Base-by-base conservation (phyloP, 441 rosid genomes). In the Jatropha multifida region DNA sequence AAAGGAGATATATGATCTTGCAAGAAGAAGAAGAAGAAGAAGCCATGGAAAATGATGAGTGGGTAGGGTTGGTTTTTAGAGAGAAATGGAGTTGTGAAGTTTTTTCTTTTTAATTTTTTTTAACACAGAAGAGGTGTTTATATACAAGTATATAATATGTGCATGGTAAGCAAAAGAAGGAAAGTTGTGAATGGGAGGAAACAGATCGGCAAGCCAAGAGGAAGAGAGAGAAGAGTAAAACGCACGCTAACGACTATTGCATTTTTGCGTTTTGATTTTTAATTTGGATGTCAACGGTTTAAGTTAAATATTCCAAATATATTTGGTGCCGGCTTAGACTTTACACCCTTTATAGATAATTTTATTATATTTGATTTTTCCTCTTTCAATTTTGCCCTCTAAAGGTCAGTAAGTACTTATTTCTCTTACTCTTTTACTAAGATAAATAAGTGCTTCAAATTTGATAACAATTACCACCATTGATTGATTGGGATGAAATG, bases 181-280 rank as follows among this genome's bases (percentile, higher is more conserved):
- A 67, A 85, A 83, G 72, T 77, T 59, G 74, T 37, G 67, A 74
- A 23, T 65, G 23, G 54, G 7, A 74, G 84, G 89, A 80, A 80
- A 79, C 64, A 49, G 74, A 32, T 32, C 32, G 32, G 32, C 32
- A 32, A 32, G 32, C 32, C 32, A 2, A 32, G 23, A 11, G 46
- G 77, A 54, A 63, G 41, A 73, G 62, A 64, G 14, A 44, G 80
- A 74, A 74, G 75, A 82, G 88, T 86, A 85, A 82, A 76, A 66
- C 72, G 69, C 85, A 88, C 93, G 93, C 79, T 69, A 89, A 73
- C 41, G 82, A 81, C 83, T 71, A 54, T 60, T 49, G 79, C 83
- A 66, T 71, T 76, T 44, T 82, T 73, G 54, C 44, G 17, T 15
- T 69, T 67, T 72, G 27, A 65, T 27, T 76, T 79, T 74, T n/a